These are phyloP conservation scores for Penicillium psychrosexuale DNA, from an alignment of 2,329 filamentous ascomycete species.

Conservation along the genomic window DNA sequence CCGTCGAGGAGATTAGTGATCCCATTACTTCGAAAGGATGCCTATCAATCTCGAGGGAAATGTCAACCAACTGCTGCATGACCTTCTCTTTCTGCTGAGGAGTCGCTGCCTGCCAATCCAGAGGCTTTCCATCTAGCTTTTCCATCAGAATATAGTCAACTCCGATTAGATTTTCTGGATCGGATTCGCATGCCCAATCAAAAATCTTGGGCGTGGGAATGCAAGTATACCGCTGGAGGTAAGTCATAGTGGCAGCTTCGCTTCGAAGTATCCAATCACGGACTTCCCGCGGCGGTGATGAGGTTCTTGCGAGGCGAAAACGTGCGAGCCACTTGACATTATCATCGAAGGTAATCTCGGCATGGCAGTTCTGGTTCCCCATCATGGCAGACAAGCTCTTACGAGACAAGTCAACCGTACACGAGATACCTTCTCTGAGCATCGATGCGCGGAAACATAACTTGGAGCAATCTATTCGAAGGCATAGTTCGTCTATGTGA, in stretches of 20 bases:
- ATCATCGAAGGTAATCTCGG: conserved; percentile 1
- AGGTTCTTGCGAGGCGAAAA: neutral
- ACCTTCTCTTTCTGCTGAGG: conserved; percentile 4
- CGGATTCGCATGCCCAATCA: conserved; percentile 3
- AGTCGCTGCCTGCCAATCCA: conserved; percentile 3
- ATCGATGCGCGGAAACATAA: neutral
- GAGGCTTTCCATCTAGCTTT: conserved; percentile 3
- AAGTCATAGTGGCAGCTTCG: conserved; percentile 7
- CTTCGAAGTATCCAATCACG: conserved; percentile 7
- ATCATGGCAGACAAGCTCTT: conserved; percentile 5
- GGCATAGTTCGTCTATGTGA: conserved; percentile 3
- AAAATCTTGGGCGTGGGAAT: conserved; percentile 3
- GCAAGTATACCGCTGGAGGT: conserved; percentile 1
- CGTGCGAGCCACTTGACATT: conserved; percentile 4
- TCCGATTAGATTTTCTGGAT: conserved; percentile 3
- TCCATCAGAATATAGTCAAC: conserved; percentile 10
- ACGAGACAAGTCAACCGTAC: neutral
- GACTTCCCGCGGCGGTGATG: neutral
- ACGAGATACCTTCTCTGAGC: conserved; percentile 1
- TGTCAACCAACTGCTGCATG: conserved; percentile 3
- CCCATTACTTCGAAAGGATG: conserved; percentile 6
- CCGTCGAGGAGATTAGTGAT: neutral
- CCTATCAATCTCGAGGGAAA: conserved; percentile 2
- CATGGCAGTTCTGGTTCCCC: conserved; percentile 6
- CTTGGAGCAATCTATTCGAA: conserved; percentile 1